Evolutionary conservation across 148 eudicot species (phyloP).

Genomic region (Salicornia ramosissima): DNA sequence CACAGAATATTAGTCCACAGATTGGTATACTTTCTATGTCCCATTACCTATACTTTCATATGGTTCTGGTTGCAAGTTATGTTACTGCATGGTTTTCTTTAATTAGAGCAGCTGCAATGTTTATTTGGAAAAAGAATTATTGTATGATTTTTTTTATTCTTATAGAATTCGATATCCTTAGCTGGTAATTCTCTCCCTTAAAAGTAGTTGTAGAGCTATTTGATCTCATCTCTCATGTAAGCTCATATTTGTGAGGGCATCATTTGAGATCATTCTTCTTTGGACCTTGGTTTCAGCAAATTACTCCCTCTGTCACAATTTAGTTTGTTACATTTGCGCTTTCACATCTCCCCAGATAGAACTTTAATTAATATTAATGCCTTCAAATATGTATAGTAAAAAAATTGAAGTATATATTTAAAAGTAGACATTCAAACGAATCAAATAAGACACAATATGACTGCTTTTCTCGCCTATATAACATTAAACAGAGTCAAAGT

Average conservation of each 20-base stretch:
- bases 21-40: slow-evolving; percentile 40
- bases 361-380: too few species aligned
- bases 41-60: not conserved
- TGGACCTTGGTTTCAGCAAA: not conserved
- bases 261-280: not conserved
- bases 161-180: not conserved
- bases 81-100: not conserved
- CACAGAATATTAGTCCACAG: slow-evolving; percentile 74
- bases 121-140: too few species aligned
- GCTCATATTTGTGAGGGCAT: not conserved
- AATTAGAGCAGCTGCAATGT: too few species aligned
- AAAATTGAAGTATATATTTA: too few species aligned
- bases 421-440: too few species aligned
- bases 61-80: not conserved
- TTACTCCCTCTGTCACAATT: too few species aligned
- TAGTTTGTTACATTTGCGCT: too few species aligned
- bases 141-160: not conserved
- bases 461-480: too few species aligned
- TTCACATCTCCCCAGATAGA: too few species aligned
- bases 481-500: too few species aligned
- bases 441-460: too few species aligned
- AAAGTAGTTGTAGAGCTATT: not conserved
- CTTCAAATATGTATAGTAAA: too few species aligned
- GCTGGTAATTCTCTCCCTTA: not conserved
- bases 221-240: not conserved